Base-by-base conservation (phyloP, 306 rosid genomes). In the Sicyos baderoa region DNA sequence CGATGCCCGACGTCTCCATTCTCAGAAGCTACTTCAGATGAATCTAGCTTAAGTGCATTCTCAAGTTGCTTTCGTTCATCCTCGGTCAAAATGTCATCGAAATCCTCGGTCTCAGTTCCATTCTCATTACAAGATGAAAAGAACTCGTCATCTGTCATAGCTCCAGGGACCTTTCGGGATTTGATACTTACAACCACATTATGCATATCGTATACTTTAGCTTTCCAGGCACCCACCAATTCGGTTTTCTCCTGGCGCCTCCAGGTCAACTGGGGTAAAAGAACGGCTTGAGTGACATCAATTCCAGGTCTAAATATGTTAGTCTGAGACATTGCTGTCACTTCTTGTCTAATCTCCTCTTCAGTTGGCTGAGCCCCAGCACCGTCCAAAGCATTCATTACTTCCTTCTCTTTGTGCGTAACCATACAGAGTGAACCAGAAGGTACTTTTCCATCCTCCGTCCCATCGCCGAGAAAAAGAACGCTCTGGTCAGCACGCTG, bases 141-240 rank as follows among this genome's bases (percentile, higher is more conserved):
- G 54, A 93, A 77, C 73, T 93, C 96, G 7, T 93, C 99, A 59
- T 93, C 97, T 22, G 91, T 81, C 97, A 93, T 90, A 48, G 99
- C 97, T 71, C 99, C 99, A 1, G 99, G 99, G 74, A 93, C 97
- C 74, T 85, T 81, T 82, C 97, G 82, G 65, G 99, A 94, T 73
- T 90, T 94, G 70, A 94, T 84, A 82, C 97, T 90, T 57, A 94
- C 97, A 71, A 90, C 91, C 72, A 94, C 96, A 80, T 88, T 88
- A 79, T 94, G 97, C 96, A 94, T 94, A 75, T 94, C 97, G 56
- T 90, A 94, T 47, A 94, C 99, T 87, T 88, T 94, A 23, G 97
- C 96, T 79, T 79, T 94, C 99, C 99, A 94, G 37, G 81, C 0
- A 19, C 99, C 99, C 18, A 94, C 95, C 86, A 76, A 79, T 82